A percentile compares a stretch with the other conserved stretches of the same genome.
Conservation (phyloP, 1,284 basidiomycete species). For the Moniliella sp. region DNA sequence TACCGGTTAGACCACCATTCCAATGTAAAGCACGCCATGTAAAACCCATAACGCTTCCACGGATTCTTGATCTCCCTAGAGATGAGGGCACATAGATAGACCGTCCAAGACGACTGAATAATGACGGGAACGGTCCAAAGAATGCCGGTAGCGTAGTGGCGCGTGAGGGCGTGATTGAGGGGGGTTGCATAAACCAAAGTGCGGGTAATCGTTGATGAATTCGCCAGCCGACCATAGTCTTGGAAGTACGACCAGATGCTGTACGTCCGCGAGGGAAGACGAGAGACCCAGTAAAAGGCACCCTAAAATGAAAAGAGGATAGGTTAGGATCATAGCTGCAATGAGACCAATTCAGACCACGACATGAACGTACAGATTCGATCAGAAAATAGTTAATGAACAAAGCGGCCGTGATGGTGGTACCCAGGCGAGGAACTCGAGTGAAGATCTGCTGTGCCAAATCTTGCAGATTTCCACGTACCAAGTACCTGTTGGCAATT, state of each 20-base stretch:
- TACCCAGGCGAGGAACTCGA: slow-evolving; percentile 17
- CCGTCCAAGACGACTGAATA: slow-evolving; percentile 18
- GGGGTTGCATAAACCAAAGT: slow-evolving; percentile 19
- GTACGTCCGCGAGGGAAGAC: slow-evolving; percentile 19
- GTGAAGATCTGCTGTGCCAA: slow-evolving; percentile 16
- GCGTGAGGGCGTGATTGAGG: slow-evolving; percentile 15
- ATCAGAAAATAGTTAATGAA: slow-evolving; percentile 22
- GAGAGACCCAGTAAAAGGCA: slow-evolving; percentile 20
- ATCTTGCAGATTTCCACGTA: slow-evolving; percentile 14
- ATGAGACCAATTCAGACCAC: no score
- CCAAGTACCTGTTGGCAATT: slow-evolving; percentile 19
- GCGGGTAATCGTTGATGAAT: slow-evolving; percentile 15
- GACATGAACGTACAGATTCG: no score
- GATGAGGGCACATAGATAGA: slow-evolving; percentile 14
- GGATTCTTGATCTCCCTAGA: slow-evolving; percentile 19
- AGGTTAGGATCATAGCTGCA: no score
- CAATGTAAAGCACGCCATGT: slow-evolving; percentile 11
- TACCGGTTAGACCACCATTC: slow-evolving; percentile 21
- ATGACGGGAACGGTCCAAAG: slow-evolving; percentile 27
- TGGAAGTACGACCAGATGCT: slow-evolving; percentile 22
- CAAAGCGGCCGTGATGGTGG: slow-evolving; percentile 15
- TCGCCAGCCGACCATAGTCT: slow-evolving; percentile 16
- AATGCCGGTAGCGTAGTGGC: slow-evolving; percentile 22
- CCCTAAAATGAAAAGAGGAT: no score
- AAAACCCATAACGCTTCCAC: slow-evolving; percentile 19